Conservation (phyloP, 768 basidiomycete genomes). For the Rhodotorula babjevae region DNA sequence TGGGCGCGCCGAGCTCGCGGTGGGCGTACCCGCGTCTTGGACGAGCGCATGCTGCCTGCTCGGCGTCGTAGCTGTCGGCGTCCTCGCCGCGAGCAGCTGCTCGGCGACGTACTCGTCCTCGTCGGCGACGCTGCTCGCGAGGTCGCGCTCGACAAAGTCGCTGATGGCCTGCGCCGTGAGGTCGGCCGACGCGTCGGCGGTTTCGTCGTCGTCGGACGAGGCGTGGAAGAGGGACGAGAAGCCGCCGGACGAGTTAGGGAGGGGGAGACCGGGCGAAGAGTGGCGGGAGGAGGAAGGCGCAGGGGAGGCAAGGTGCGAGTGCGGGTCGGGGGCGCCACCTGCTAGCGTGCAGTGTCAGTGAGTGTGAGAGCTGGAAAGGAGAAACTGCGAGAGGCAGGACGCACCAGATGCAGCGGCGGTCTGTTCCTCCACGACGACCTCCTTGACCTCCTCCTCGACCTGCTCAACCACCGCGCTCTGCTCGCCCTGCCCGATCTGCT, state of each 20-base stretch:
- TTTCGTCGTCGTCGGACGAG: not conserved
- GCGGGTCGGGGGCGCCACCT: no score
- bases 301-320: not conserved
- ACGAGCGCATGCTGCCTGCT: not conserved
- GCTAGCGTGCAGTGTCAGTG: not conserved
- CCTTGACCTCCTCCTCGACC: not conserved
- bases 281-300: not conserved
- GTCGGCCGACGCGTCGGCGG: not conserved
- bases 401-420: no score
- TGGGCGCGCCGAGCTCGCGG: no score
- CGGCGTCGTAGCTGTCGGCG: not conserved
- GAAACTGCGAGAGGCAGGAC: not conserved
- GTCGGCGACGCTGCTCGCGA: slow-evolving; percentile 13
- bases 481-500: not conserved
- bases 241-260: not conserved
- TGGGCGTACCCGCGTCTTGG: no score
- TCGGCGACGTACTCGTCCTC: slow-evolving; percentile 16
- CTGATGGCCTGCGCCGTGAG: slow-evolving; percentile 4
- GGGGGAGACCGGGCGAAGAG: not conserved
- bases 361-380: not conserved
- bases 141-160: slow-evolving; percentile 16
- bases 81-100: not conserved
- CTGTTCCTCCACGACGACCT: no score
- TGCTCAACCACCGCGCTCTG: not conserved
- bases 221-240: slow-evolving; percentile 7